Evolutionary conservation across 306 rosid genomes (phyloP), one percentile per base, ranked within the genome.

Genomic region (Trifolium pratense): DNA sequence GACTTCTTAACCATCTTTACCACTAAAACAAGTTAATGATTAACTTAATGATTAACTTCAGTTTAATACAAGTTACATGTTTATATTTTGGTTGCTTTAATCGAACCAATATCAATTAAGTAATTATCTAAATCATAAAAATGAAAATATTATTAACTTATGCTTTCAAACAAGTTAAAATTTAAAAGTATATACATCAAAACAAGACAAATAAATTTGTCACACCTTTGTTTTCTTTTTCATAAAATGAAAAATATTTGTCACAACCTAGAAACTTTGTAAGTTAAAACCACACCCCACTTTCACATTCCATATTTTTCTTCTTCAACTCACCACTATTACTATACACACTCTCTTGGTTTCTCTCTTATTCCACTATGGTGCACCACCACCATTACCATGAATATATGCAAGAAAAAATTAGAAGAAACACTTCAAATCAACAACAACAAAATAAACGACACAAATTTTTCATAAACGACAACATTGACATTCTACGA

Each of bases 401-500:
- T 43, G 49, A 43, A 43, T 43, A 43, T 66, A 37, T 45, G 14
- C 66, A 60, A 13, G 23, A 60, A 60, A 52, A 70, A 56, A 65
- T 71, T 83, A 77, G 48, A 46, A 66, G 42, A 68, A 69, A n/a
- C 67, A 64, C 20, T 66, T 57, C 78, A 9, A 87, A 68, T n/a
- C 70, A 75, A 11, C 40, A 36, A 11, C 40, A 36, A 52, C 59
- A 53, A 43, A 16, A 16, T 25, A 85, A 86, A 78, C 77, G 81
- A 16, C 84, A n/a, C 37, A 80, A 73, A 82, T 91, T 91, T 73
- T 78, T 65, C 83, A 87, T 95, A 79, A 95, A 95, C 86, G 97
- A 95, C 90, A 86, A 95, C 89, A 46, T 88, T 29, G 98, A 94
- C 80, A 86, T 94, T 66, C 96, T 94, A 36, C 51, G 84, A 10